Percentiles rank a stretch among this genome's conserved stretches.
These are phyloP conservation scores for Aspergillus pseudoglaucus DNA, from an alignment of 2,329 filamentous ascomycete species.

Conservation along the genomic window DNA sequence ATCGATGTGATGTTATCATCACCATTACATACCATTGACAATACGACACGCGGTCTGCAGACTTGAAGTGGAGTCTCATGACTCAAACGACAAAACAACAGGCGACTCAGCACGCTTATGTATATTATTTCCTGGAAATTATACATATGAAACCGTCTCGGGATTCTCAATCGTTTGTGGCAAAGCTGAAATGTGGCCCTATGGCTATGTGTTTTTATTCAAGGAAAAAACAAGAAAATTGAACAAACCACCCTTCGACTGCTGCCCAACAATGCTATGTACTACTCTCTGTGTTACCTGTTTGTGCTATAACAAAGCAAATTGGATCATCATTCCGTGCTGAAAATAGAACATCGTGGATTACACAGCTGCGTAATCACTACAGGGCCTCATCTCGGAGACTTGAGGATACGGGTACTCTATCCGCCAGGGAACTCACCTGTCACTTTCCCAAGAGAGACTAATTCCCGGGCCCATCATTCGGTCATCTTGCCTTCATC, in stretches of 20 bases:
- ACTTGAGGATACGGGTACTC: neutral
- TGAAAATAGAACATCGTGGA: no score
- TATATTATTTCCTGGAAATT: constrained; percentile 2
- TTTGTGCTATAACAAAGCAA: no score
- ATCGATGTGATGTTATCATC: neutral
- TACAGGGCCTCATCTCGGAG: no score
- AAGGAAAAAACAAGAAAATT: no score
- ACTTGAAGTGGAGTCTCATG: constrained; percentile 1
- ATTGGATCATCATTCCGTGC: no score
- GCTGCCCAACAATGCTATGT: no score
- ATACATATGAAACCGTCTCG: constrained; percentile 5
- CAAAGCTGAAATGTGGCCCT: constrained; percentile 11
- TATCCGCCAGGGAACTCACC: constrained; percentile 5
- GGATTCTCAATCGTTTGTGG: constrained; percentile 7
- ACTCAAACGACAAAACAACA: neutral
- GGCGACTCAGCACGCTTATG: neutral
- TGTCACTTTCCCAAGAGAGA: constrained; percentile 7
- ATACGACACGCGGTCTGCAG: neutral
- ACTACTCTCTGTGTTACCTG: neutral
- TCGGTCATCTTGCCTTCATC: neutral
- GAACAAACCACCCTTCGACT: no score
- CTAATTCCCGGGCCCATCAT: neutral
- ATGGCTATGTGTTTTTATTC: constrained; percentile 5
- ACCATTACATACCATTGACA: neutral
- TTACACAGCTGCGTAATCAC: no score